Evolutionary conservation across 306 rosid species (phyloP).

Genomic region (Oemleria cerasiformis): DNA sequence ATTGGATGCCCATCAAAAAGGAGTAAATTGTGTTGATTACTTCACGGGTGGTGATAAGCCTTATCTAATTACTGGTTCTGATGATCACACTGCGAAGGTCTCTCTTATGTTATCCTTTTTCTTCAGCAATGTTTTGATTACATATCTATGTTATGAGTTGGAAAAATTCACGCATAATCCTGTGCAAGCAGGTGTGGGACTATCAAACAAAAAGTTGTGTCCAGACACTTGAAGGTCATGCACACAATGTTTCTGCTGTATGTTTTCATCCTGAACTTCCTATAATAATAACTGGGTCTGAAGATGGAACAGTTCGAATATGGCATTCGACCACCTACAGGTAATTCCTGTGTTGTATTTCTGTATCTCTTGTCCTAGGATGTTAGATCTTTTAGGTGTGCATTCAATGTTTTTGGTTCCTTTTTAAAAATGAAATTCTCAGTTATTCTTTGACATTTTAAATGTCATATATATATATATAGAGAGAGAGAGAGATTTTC

Average conservation of each 20-base stretch:
- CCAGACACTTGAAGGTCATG: slow-evolving; percentile 98
- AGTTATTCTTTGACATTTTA: no score
- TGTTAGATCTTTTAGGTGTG: background rate
- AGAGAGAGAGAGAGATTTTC: no score
- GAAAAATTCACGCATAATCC: slow-evolving; percentile 19
- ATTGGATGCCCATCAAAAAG: slow-evolving; percentile 96
- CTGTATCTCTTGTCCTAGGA: background rate
- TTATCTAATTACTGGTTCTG: slow-evolving; percentile 93
- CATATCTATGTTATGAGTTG: slow-evolving; percentile 14
- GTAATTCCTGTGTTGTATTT: slow-evolving; percentile 38
- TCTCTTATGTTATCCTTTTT: slow-evolving; percentile 22
- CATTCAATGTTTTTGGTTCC: background rate
- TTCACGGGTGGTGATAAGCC: slow-evolving; percentile 99
- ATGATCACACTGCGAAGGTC: slow-evolving; percentile 99
- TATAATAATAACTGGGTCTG: slow-evolving; percentile 96
- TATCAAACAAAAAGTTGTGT: slow-evolving; percentile 99
- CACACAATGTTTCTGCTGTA: slow-evolving; percentile 98
- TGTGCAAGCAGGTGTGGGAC: slow-evolving; percentile 88
- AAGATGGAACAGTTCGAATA: slow-evolving; percentile 98
- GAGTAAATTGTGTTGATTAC: slow-evolving; percentile 98
- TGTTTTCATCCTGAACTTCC: slow-evolving; percentile 99
- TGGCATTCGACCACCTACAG: slow-evolving; percentile 99
- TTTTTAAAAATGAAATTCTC: background rate
- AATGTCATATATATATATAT: background rate
- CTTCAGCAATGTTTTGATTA: slow-evolving; percentile 9